These are phyloP conservation scores for Galeopsis tetrahit DNA, from an alignment of 257 asterid species.

Conservation along the genomic window DNA sequence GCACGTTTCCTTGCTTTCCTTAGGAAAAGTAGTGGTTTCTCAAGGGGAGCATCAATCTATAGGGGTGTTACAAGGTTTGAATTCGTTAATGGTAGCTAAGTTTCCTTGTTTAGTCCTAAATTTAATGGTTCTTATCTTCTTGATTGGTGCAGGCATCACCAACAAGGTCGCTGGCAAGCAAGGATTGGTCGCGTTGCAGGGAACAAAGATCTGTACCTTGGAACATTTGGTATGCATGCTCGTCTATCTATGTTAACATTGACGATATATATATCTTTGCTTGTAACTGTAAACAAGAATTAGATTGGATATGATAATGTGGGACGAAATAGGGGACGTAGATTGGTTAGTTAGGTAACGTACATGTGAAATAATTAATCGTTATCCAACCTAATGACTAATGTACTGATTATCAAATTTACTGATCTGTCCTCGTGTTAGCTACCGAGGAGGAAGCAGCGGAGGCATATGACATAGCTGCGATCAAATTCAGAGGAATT, in stretches of 20 bases:
- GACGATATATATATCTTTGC: not conserved
- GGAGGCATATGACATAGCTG: slow-evolving; percentile 97
- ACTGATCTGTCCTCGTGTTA: slow-evolving; percentile 32
- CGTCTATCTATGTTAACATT: not conserved
- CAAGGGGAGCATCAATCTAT: slow-evolving; percentile 89
- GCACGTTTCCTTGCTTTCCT: not conserved
- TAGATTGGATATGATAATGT: too few species aligned
- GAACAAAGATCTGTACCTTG: slow-evolving; percentile 93
- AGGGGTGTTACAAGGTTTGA: slow-evolving; percentile 87
- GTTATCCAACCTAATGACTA: not conserved
- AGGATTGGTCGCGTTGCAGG: slow-evolving; percentile 98
- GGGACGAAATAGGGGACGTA: too few species aligned
- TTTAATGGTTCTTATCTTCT: not conserved
- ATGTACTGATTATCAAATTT: not conserved
- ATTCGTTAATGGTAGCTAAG: not conserved
- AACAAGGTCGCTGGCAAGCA: slow-evolving; percentile 99
- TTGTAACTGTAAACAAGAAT: not conserved
- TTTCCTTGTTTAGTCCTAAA: not conserved
- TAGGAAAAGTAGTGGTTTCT: slow-evolving; percentile 95
- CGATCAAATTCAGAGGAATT: slow-evolving; percentile 87
- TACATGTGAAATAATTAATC: too few species aligned
- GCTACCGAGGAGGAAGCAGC: slow-evolving; percentile 99
- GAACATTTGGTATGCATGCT: slow-evolving; percentile 73
- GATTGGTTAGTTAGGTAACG: too few species aligned
- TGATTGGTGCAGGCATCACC: slow-evolving; percentile 80